Evolutionary conservation across 2,329 filamentous ascomycete genomes (phyloP), one percentile per base, ranked within the genome.

Genomic region (Gremmenia infestans): DNA sequence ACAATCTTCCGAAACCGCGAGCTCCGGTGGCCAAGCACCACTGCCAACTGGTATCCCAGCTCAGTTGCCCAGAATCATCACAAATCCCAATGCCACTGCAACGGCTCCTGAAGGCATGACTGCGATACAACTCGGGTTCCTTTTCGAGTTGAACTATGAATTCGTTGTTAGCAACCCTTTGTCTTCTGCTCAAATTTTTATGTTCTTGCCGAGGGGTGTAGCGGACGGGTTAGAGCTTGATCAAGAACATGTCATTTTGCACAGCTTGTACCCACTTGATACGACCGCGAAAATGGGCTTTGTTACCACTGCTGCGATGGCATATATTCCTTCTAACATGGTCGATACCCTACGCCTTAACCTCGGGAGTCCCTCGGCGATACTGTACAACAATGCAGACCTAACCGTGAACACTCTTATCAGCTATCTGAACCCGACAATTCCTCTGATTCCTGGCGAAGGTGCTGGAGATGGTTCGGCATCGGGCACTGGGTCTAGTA

Each of bases 121-220:
- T 4, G 73, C 89, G 64, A 86, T 96, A 63, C 91, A 96, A 70
- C 80, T 97, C 60, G 94, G 89, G 36, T 97, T 97, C 79, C 76
- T 83, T 52, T 87, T 85, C 67, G 81, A 82, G 1, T 80, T 96
- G 64, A 93, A 95, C 74, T 99, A 94, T 72, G 75, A 81, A 8
- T 96, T 95, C 68, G 88, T 97, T 28, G 85, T 87, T 11, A 77
- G 76, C 22, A 84, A 87, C 60, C 78, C 83, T 14, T 79, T 86
- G 61, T 88, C 91, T 17, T 88, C 90, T 5, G 83, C 83, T 40
- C 93, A 97, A 72, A 89, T 99, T 67, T 96, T 97, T 76, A 74
- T 82, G 52, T 88, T 83, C 62, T 76, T 97, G 4, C 91, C 91
- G 0, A 65, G 77, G 52, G 90, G 89, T 47, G 63, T 77, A 53